Conservation (phyloP, 2,329 filamentous ascomycete species). For the Dactylellina haptotyla region DNA sequence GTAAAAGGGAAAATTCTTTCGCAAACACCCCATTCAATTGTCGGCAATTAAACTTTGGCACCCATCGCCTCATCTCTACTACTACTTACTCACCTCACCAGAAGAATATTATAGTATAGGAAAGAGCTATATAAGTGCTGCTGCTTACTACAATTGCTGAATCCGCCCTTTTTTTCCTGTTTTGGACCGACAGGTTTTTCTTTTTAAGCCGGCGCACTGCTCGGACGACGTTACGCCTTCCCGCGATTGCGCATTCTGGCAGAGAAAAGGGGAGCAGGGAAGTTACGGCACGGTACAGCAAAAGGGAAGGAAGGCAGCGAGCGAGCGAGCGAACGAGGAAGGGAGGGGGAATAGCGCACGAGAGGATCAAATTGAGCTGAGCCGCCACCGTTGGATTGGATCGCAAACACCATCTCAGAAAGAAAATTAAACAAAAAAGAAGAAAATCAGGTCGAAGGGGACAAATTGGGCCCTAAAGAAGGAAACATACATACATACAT, state of each 20-base stretch:
- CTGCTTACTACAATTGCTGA: too few species aligned
- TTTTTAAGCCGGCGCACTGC: neutral
- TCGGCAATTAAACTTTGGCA: neutral
- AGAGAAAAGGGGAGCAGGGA: neutral
- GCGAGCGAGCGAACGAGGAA: slow-evolving; percentile 19
- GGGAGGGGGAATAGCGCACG: slow-evolving; percentile 4
- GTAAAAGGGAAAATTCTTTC: neutral
- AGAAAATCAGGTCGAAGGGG: too few species aligned
- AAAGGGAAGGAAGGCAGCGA: slow-evolving; percentile 35
- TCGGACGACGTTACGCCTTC: slow-evolving; percentile 16
- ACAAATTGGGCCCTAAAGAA: neutral
- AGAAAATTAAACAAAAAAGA: too few species aligned
- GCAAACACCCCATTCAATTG: neutral
- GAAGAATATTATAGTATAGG: too few species aligned
- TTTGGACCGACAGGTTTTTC: slow-evolving; percentile 5
- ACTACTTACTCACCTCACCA: too few species aligned
- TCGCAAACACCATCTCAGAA: too few species aligned
- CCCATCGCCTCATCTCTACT: too few species aligned
- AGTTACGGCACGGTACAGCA: neutral
- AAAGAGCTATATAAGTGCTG: too few species aligned
- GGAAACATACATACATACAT: neutral
- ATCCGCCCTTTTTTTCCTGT: too few species aligned
- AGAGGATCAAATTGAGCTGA: slow-evolving; percentile 1
- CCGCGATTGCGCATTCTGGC: slow-evolving; percentile 26
- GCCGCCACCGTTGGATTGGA: neutral